Evolutionary conservation across 192 early-diverging fungal genomes (phyloP).

Genomic region (Podila minutissima): DNA sequence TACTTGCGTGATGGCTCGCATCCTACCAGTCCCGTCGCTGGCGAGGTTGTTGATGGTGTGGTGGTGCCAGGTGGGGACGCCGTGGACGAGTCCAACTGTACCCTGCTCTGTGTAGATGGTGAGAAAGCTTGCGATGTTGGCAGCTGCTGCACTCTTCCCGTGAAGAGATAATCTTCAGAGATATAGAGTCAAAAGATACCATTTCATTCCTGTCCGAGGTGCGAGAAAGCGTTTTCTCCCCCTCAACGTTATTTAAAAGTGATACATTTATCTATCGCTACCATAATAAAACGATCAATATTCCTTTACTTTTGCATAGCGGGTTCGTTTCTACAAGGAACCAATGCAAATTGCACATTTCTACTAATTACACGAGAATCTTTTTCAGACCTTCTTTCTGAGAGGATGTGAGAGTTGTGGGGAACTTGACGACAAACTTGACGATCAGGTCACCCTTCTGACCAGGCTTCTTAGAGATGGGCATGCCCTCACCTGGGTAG

Average conservation of each 20-base stretch:
- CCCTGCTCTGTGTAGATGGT: conserved; percentile 40
- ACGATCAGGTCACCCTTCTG: conserved; percentile 89
- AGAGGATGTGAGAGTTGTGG: conserved; percentile 66
- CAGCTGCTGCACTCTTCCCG: conserved; percentile 38
- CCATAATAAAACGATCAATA: background rate
- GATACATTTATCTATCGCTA: background rate
- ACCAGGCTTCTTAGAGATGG: conserved; percentile 77
- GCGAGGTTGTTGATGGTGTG: background rate
- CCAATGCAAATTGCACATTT: background rate
- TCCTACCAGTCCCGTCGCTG: background rate
- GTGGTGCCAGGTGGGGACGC: background rate
- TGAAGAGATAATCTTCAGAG: conserved; percentile 26
- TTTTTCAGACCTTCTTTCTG: conserved; percentile 76
- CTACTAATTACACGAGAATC: conserved; percentile 22
- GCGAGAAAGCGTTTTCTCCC: conserved; percentile 17
- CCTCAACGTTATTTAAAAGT: background rate
- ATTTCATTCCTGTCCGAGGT: no score
- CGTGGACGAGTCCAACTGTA: conserved; percentile 21
- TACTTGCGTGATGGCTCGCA: conserved; percentile 1
- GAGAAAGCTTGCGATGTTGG: conserved; percentile 37
- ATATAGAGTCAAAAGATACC: no score
- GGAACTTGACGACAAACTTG: conserved; percentile 84
- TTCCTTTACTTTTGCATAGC: background rate
- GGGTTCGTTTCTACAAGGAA: background rate
- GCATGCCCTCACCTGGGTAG: conserved; percentile 91